Base-by-base conservation (phyloP, 352 stramenopile species). In the Globisporangium alternatum region DNA sequence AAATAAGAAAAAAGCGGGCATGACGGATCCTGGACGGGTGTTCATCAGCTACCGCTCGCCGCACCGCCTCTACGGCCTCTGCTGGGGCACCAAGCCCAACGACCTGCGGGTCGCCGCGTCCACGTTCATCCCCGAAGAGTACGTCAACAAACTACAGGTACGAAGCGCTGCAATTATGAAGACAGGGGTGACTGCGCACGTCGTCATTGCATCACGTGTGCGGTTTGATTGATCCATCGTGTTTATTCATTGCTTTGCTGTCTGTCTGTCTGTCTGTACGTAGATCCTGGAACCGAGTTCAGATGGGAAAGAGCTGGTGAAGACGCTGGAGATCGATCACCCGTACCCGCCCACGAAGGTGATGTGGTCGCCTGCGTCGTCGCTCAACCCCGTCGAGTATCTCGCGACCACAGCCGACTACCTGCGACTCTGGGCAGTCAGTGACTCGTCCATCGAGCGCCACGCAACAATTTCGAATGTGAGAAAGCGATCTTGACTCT, bases 81-180 rank as follows among this genome's bases (percentile, higher is more conserved):
- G 83, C 65, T 94, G 86, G 86, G 67, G 78, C 15, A 86, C 81
- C 0, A 76, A 89, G 22, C 49, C 78, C 13, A 89, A 69, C 47
- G 77, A 76, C 25, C 72, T 91, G 62, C 81, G 83, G 22, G 76
- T 94, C 30, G 86, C 83, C 12, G 79, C 76, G 35, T 90, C 86
- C 25, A 91, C 83, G 6, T 92, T 92, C 70, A 93, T 94, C 55
- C 69, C 80, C 3, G 85, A 85, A 56, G 85, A 93, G 68, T 96
- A 96, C 70, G 78, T 85, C 57, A 96, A 96, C 76, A 93, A 93
- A 54, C 80, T 96, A n/a, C 79, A 94, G 81, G 83, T 96, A 57
- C 62, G 68, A 47, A 30, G 17, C n/a, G 22, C 6, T 21, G 8
- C 35, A 19, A 12, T 21, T 4, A 19, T 25, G 28, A 37, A 30